Percentiles rank a stretch among this genome's conserved stretches.
Conservation (phyloP, 2,329 filamentous ascomycete species). For the Bipolaris victoriae region DNA sequence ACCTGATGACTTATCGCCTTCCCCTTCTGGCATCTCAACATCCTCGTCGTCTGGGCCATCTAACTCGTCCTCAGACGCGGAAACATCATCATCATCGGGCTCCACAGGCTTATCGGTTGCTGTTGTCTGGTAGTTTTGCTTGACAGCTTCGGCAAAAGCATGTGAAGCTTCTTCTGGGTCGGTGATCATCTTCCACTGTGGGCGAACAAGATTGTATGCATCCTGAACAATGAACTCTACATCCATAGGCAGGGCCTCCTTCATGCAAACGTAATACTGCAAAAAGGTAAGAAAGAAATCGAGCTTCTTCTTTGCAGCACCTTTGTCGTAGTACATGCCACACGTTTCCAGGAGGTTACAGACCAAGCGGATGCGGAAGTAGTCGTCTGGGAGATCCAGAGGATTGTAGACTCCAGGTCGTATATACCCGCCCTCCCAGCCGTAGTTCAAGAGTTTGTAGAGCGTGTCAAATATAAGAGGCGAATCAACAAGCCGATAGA, state of each 20-base stretch:
- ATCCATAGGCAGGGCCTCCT: slow-evolving; percentile 90
- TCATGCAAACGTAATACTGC: slow-evolving; percentile 94
- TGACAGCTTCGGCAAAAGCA: slow-evolving; percentile 84
- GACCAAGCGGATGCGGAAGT: slow-evolving; percentile 90
- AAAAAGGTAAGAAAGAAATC: slow-evolving; percentile 98
- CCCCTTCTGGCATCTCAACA: slow-evolving; percentile 56
- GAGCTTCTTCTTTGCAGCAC: slow-evolving; percentile 92
- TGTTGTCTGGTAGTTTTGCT: slow-evolving; percentile 83
- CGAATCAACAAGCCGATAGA: slow-evolving; percentile 95
- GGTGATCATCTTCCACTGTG: slow-evolving; percentile 88
- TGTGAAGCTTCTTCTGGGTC: slow-evolving; percentile 82
- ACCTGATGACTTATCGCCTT: slow-evolving; percentile 57
- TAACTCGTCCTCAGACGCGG: slow-evolving; percentile 76
- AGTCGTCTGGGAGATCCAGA: slow-evolving; percentile 90
- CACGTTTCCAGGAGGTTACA: slow-evolving; percentile 92
- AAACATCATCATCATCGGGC: slow-evolving; percentile 72
- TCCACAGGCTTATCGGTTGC: slow-evolving; percentile 73
- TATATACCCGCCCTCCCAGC: slow-evolving; percentile 81
- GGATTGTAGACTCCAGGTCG: slow-evolving; percentile 76
- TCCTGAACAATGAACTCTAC: slow-evolving; percentile 97
- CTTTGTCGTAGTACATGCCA: slow-evolving; percentile 93
- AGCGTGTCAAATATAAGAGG: slow-evolving; percentile 93
- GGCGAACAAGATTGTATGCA: slow-evolving; percentile 80
- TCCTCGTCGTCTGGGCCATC: slow-evolving; percentile 57
- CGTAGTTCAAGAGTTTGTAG: slow-evolving; percentile 93